Base-by-base conservation (phyloP, 2,329 filamentous ascomycete genomes). In the Xylaria sp. region DNA sequence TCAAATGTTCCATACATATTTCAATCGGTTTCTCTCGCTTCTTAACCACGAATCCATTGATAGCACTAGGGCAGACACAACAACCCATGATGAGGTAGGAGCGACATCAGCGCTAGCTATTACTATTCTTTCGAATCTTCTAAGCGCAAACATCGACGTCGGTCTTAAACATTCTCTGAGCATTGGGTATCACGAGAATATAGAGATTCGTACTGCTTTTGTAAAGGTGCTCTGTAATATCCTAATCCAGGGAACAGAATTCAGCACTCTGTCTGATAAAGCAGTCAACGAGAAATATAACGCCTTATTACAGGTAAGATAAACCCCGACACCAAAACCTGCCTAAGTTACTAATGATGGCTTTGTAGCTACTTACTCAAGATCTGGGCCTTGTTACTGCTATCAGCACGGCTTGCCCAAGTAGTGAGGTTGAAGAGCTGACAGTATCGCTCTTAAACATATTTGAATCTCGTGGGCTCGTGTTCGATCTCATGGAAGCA, bases 71-170 rank as follows among this genome's bases (percentile, higher is more conserved):
- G 79, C 76, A 8, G 87, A 89, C 48, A 72, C 81, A 3, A 71
- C 80, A 1, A 76, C 79, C 46, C 84, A 85, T 55, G 88, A 90
- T 50, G 89, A 90, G 58, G 78, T 82, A 13, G 80, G 84, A 15
- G 86, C 87, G 1, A 86, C 85, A 39, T 86, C 89, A 4, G 90
- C 91, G 69, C 82, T 92, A 39, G 87, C 89, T 4, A 92, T 92
- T 70, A 88, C 85, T 12, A 91, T 91, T 15, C 80, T 92, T 13
- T 92, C 90, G 1, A 92, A 92, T 72, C 83, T 92, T 1, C 80
- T 92, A 8, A 91, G 90, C 74, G 89, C 90, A 2, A 92, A 92
- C 72, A 91, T 92, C 39, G 90, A 92, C 73, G 89, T 92, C 46
- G 90, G 90, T 2, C 80, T 92, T 57, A 92, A 92, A 76, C 89